A percentile compares a stretch with the other conserved stretches of the same genome.
Conservation (phyloP, 768 basidiomycete species). For the Macrolepiota dolichaula region DNA sequence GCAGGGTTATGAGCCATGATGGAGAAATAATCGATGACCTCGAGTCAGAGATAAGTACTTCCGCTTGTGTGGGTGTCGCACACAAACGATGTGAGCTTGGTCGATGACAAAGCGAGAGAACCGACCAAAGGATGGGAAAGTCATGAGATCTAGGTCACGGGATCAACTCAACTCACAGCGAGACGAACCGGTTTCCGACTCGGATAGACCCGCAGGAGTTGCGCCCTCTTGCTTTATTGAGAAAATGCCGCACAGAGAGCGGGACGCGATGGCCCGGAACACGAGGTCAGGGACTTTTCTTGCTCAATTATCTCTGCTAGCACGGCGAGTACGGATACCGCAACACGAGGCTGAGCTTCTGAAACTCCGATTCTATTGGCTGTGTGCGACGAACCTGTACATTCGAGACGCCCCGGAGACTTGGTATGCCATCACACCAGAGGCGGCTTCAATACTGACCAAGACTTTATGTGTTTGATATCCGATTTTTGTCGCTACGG, state of each 20-base stretch:
- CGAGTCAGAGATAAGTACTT: too few relatives aligned
- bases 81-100: too few relatives aligned
- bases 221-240: background rate
- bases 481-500: too few relatives aligned
- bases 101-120: too few relatives aligned
- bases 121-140: background rate
- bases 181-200: background rate
- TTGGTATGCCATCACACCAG: background rate
- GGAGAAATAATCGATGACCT: too few relatives aligned
- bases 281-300: background rate
- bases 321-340: background rate
- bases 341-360: conserved; percentile 3
- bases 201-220: background rate
- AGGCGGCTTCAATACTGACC: background rate
- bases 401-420: background rate
- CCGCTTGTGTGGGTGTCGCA: too few relatives aligned
- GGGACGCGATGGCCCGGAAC: background rate
- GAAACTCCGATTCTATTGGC: background rate
- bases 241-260: background rate
- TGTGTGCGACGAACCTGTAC: background rate
- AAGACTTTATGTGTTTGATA: background rate
- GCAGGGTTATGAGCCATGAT: too few relatives aligned
- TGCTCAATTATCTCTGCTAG: background rate
- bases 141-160: background rate
- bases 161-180: background rate